Conservation (phyloP, 1,284 basidiomycete species). For the Pisolithus thermaeus region DNA sequence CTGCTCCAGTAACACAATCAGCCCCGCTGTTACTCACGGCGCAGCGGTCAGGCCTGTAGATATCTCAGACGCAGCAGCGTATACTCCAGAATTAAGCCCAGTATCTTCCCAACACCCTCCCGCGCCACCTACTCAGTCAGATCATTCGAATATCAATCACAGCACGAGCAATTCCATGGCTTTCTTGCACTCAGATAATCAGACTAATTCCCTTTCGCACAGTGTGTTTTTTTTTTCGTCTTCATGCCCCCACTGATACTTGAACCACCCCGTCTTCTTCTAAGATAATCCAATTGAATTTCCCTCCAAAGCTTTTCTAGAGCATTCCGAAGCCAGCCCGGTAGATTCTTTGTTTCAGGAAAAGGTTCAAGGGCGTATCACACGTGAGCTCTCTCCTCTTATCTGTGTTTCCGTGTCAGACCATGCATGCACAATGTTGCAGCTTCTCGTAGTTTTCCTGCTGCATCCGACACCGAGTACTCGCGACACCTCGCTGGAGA, state of each 20-base stretch:
- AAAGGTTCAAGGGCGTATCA: conserved; percentile 16
- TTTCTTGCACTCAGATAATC: conserved; percentile 12
- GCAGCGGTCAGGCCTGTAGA: not conserved
- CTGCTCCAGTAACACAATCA: conserved; percentile 13
- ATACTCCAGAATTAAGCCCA: conserved; percentile 5
- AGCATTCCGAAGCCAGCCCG: conserved; percentile 9
- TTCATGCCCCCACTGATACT: not conserved
- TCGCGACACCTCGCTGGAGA: conserved; percentile 8
- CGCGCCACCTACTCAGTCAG: conserved; percentile 18
- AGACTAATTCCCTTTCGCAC: conserved; percentile 18
- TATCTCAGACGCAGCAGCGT: not conserved
- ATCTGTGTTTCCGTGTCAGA: conserved; percentile 4
- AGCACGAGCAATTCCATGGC: conserved; percentile 13
- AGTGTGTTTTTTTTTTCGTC: not conserved
- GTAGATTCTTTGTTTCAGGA: conserved; percentile 6
- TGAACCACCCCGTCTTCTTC: not conserved
- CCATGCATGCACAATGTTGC: not conserved
- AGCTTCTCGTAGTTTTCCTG: conserved; percentile 25
- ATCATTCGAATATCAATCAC: conserved; percentile 3
- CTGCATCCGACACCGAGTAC: conserved; percentile 7
- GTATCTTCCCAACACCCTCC: conserved; percentile 10
- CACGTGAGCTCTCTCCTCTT: conserved; percentile 14
- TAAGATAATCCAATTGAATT: conserved; percentile 9
- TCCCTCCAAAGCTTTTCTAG: conserved; percentile 6
- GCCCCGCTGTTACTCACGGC: not conserved